phyloP scores from a whole-genome alignment of 1,284 basidiomycete genomes.

The Malassezia equina region DNA sequence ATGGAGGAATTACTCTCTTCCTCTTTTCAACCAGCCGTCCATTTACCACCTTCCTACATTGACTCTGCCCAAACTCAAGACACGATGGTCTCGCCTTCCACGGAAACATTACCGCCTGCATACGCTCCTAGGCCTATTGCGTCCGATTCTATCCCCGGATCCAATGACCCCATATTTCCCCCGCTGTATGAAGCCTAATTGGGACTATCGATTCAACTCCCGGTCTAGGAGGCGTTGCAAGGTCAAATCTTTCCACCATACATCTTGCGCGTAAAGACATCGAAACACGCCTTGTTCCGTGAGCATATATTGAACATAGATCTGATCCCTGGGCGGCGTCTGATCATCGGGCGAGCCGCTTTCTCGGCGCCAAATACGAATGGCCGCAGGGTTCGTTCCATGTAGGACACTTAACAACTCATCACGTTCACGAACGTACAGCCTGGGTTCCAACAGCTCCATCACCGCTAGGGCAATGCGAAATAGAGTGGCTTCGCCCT shows the following conservation, averaged over 20 bases:
- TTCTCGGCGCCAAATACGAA: slow-evolving; percentile 32
- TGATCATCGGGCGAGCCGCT: neutral
- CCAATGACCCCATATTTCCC: slow-evolving; percentile 4
- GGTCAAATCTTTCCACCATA: slow-evolving; percentile 40
- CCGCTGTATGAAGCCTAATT: slow-evolving; percentile 15
- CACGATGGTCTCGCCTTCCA: neutral
- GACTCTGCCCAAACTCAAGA: neutral
- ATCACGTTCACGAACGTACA: slow-evolving; percentile 32
- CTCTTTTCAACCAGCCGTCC: neutral
- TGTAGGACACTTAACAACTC: slow-evolving; percentile 29
- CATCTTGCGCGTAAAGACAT: slow-evolving; percentile 28
- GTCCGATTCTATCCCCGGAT: neutral
- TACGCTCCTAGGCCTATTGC: neutral
- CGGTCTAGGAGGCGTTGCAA: slow-evolving; percentile 34
- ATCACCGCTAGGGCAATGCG: slow-evolving; percentile 34
- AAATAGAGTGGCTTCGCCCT: slow-evolving; percentile 33
- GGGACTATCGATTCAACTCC: slow-evolving; percentile 20
- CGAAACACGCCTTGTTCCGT: slow-evolving; percentile 29
- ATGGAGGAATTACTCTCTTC: neutral
- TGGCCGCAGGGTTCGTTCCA: slow-evolving; percentile 30
- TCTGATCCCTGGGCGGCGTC: slow-evolving; percentile 25
- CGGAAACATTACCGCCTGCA: neutral
- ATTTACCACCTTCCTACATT: slow-evolving; percentile 3
- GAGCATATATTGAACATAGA: slow-evolving; percentile 42
- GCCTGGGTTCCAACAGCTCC: slow-evolving; percentile 28